phyloP scores from a whole-genome alignment of 306 rosid genomes.

The Malus sylvestris region DNA sequence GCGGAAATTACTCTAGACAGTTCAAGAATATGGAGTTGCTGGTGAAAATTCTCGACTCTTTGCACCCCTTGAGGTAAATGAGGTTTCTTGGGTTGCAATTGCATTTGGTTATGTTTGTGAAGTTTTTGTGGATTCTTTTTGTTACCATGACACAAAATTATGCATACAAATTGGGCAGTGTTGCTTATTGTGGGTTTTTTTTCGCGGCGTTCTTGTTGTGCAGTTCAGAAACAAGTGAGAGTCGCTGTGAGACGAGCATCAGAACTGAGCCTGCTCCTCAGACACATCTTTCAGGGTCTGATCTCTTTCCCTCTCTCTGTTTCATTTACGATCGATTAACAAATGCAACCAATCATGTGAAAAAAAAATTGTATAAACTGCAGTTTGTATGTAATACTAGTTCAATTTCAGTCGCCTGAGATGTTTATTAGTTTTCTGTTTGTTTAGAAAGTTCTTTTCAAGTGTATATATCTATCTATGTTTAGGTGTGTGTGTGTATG shows the following conservation, averaged over 20 bases:
- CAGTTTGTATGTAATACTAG: not conserved
- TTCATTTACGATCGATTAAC: not conserved
- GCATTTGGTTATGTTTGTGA: not conserved
- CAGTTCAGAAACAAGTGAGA: constrained; percentile 45
- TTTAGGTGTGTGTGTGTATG: not conserved
- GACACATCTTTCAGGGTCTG: constrained; percentile 40
- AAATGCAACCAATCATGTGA: not conserved
- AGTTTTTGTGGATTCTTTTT: not conserved
- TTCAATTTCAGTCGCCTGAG: not conserved
- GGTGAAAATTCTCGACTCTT: constrained; percentile 36
- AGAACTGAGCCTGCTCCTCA: constrained; percentile 21
- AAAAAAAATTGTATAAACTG: not conserved
- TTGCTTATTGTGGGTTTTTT: not conserved
- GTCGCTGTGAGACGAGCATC: not conserved
- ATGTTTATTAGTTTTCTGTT: not conserved
- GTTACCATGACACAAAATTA: not conserved
- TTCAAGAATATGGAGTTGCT: constrained; percentile 64
- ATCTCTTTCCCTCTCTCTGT: constrained; percentile 4
- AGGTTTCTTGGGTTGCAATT: not conserved
- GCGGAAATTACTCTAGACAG: constrained; percentile 47
- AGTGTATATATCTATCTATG: not conserved
- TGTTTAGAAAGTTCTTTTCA: not conserved
- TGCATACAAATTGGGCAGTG: not conserved
- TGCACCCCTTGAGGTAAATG: constrained; percentile 38
- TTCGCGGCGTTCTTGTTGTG: constrained; percentile 2